Evolutionary conservation across 371 early-diverging fungal species (phyloP), one percentile per base, ranked within the genome.

Genomic region (Saksenaea vasiformis): DNA sequence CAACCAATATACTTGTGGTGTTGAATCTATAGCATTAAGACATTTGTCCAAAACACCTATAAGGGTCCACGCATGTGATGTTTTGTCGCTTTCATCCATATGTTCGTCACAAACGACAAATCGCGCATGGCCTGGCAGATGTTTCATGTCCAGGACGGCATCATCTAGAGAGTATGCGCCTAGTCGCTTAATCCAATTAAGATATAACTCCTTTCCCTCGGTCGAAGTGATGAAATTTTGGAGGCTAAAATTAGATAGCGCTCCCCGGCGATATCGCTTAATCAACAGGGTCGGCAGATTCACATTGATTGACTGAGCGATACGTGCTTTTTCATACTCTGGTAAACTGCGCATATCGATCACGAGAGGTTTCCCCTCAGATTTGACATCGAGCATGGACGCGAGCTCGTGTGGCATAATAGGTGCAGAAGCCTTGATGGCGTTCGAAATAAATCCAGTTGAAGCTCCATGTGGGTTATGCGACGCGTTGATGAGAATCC

Each of bases 171-270:
- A 22, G 9, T 1, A 7, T 22, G 9, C 27, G 4, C 51, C 51
- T 22, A 47, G 1, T 28, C 41, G 9, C 43, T 51, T 44, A n/a
- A 66, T 44, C 77, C 77, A 76, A 4, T 61, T 24, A 1, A 57
- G 17, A 56, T 69, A 78, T 2, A 62, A 56, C 4, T 85, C 78
- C 22, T 71, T 79, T 13, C 83, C 85, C 62, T 86, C 80, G 0
- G 80, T 75, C 35, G 87, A 86, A 0, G 87, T 84, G 38, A 88
- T 86, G 54, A 88, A 88, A 27, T 80, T 84, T 54, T 85, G 85
- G 3, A 88, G 60, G n/a, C 78, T 82, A 54, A 86, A 86, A 47
- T 85, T 81, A 10, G 83, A 74, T 0, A 86, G 72, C 13, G 78
- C 79, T 5, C 88, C 87, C 60, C 86, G 70, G 17, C 79, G 74